These are phyloP conservation scores for Russula sp. DNA, from an alignment of 768 basidiomycete species.

Conservation along the genomic window DNA sequence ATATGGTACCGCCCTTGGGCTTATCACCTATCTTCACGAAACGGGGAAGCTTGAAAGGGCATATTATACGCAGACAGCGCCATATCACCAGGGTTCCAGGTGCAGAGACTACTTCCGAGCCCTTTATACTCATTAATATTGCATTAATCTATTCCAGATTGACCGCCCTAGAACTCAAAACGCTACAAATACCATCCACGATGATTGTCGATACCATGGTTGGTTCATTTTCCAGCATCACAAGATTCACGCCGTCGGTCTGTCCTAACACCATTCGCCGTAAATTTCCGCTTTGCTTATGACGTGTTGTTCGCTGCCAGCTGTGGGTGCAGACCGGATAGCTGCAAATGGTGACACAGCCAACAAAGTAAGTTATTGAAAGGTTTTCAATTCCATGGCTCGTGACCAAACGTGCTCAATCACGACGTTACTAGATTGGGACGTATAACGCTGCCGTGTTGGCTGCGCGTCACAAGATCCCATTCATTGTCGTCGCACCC, in stretches of 20 bases:
- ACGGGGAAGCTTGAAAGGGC: slow-evolving; percentile 73
- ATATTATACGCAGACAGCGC: slow-evolving; percentile 91
- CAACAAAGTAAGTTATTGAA: slow-evolving; percentile 63
- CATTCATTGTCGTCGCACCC: slow-evolving; percentile 92
- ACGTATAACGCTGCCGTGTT: slow-evolving; percentile 96
- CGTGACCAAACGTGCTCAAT: not conserved
- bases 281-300: not conserved
- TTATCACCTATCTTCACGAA: slow-evolving; percentile 88
- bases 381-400: not conserved
- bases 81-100: slow-evolving; percentile 92
- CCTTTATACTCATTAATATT: not conserved
- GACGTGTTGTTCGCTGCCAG: slow-evolving; percentile 38
- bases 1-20: slow-evolving; percentile 91
- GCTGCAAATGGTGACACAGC: slow-evolving; percentile 95
- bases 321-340: slow-evolving; percentile 85
- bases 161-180: slow-evolving; percentile 86
- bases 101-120: slow-evolving; percentile 33
- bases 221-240: slow-evolving; percentile 91
- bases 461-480: slow-evolving; percentile 80
- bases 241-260: slow-evolving; percentile 77
- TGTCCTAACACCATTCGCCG: slow-evolving; percentile 30
- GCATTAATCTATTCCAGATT: slow-evolving; percentile 47
- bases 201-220: slow-evolving; percentile 99
- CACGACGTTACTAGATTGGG: slow-evolving; percentile 58
- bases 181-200: slow-evolving; percentile 76